These are phyloP conservation scores for Sporothrix curviconia DNA, from an alignment of 2,329 filamentous ascomycete genomes.

Conservation along the genomic window DNA sequence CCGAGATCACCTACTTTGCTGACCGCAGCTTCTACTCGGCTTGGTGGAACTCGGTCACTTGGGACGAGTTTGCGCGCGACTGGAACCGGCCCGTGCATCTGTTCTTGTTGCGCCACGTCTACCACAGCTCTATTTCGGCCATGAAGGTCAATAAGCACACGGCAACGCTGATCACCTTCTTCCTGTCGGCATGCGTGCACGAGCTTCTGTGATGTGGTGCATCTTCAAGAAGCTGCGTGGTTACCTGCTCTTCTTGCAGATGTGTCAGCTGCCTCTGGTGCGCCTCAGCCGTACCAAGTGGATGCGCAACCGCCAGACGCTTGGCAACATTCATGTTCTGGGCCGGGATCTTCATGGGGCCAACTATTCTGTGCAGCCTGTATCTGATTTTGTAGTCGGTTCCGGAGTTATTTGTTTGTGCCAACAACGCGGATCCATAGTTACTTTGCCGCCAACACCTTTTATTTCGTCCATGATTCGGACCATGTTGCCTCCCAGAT, in stretches of 20 bases:
- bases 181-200: conserved; percentile 64
- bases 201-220: conserved; percentile 75
- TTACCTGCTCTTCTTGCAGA: conserved; percentile 66
- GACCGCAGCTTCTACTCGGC: conserved; percentile 66
- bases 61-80: conserved; percentile 72
- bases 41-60: conserved; percentile 61
- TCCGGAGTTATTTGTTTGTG: no score
- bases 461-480: no score
- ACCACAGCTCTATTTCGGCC: conserved; percentile 68
- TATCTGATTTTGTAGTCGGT: conserved; percentile 47
- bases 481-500: no score
- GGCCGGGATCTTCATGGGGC: conserved; percentile 70
- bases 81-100: conserved; percentile 75
- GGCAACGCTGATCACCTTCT: conserved; percentile 70
- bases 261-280: conserved; percentile 67
- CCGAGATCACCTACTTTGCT: conserved; percentile 69
- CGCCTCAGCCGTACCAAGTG: conserved; percentile 59
- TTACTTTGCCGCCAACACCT: no score
- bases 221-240: conserved; percentile 72
- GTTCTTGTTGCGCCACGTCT: conserved; percentile 72
- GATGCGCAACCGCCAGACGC: conserved; percentile 52
- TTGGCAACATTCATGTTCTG: conserved; percentile 74
- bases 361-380: conserved; percentile 58
- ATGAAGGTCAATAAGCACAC: conserved; percentile 63
- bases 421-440: no score